Base-by-base conservation (phyloP, 1,139 yeast species). In the Protomyces inundatus region DNA sequence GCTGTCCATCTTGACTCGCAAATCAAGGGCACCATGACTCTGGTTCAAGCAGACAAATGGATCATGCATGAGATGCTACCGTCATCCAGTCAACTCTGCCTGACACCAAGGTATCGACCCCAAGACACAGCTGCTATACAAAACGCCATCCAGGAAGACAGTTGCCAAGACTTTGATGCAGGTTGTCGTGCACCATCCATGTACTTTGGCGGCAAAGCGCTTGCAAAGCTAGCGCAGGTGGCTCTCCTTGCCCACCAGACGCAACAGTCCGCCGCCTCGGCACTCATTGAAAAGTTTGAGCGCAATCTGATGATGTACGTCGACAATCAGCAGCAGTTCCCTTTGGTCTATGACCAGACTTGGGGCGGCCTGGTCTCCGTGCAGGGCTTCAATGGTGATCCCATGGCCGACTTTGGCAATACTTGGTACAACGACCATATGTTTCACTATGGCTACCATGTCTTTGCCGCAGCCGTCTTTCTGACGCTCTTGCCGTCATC, bases 391-490 rank as follows among this genome's bases (percentile, higher is more conserved):
- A 82, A 82, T 59, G 14, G 35, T 12, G 82, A 84, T 61, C 78
- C 81, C 51, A 70, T 73, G 64, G 82, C 81, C 46, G 89, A 86
- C 69, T 88, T 76, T 72, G 95, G 93, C 40, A 77, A 84, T 68
- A 81, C 86, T 12, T 84, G 82, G 75, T 87, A 87, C 75, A 87
- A 87, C 70, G 93, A 87, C 73, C 93, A 85, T 71, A 91, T 87
- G 71, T 87, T 86, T 83, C 93, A 88, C 71, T 87, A 85, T 72
- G 91, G 93, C 35, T 87, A 87, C 75, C 82, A 81, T 70, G 80
- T 88, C 61, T 90, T 86, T 70, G 87, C 93, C 7, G 90, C 91
- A 4, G 93, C 95, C 1, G 80, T 86, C 54, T 58, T 80, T 87
- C 62, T 93, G 87, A 16, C 77, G 82, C 67, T 81, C 85, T 51